phyloP scores from a whole-genome alignment of 352 stramenopile genomes.

The Phytopythium delawarense region DNA sequence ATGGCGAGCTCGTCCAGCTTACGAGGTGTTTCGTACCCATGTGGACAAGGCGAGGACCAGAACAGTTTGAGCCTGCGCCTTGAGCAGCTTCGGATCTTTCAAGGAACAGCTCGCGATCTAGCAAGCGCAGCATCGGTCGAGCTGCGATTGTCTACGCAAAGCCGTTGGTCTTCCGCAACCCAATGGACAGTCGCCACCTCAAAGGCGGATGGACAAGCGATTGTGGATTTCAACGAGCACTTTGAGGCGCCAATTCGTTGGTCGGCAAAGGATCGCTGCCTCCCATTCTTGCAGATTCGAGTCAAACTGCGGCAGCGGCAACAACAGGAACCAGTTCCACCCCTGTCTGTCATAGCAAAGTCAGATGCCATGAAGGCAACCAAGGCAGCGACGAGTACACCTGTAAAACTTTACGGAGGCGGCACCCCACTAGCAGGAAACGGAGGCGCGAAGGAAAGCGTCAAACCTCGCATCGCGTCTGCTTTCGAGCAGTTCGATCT shows the following conservation, averaged over 20 bases:
- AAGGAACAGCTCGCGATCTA: not conserved
- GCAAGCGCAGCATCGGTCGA: not conserved
- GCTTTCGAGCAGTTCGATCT: not conserved
- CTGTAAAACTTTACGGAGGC: not conserved
- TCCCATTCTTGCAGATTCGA: not conserved
- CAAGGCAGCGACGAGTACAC: not conserved
- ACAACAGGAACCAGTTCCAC: not conserved
- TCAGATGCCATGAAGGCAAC: not conserved
- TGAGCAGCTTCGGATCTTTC: not conserved
- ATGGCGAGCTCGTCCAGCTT: not conserved
- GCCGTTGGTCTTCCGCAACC: not conserved
- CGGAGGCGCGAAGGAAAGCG: not conserved
- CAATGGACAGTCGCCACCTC: not conserved
- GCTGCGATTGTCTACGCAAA: not conserved
- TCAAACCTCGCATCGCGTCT: not conserved
- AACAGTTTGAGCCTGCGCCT: not conserved
- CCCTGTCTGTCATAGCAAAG: not conserved
- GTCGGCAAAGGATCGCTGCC: slow-evolving; percentile 2
- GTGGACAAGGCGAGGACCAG: not conserved
- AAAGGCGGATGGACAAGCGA: not conserved
- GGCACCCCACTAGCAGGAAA: not conserved
- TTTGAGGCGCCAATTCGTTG: not conserved
- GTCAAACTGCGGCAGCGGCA: not conserved
- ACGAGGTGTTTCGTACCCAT: not conserved
- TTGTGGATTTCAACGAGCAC: not conserved